A percentile compares a stretch with the other conserved stretches of the same genome.
Evolutionary conservation across 2,329 filamentous ascomycete species (phyloP).

Genomic region (Hymenoscyphus linearis): DNA sequence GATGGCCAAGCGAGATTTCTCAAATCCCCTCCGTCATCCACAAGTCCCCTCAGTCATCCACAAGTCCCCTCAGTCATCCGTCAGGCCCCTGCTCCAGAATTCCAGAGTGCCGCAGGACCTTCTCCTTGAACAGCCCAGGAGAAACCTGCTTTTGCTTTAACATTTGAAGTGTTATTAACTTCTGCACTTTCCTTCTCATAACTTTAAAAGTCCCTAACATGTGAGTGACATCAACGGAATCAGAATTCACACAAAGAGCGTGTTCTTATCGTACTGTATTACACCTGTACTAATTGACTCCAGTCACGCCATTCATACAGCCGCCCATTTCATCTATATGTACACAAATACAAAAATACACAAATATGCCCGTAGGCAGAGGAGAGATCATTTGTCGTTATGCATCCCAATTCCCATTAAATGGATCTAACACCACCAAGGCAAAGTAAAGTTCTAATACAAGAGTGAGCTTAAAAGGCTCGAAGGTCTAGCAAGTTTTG

Average conservation of each 20-base stretch:
- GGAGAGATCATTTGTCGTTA: conserved; percentile 34
- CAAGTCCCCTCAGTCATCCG: no score
- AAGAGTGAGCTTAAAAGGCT: conserved; percentile 19
- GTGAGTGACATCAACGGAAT: not conserved
- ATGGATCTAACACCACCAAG: conserved; percentile 30
- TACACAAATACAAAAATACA: conserved; percentile 32
- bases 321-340: conserved; percentile 27
- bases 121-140: not conserved
- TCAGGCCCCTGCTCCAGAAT: no score
- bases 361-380: conserved; percentile 26
- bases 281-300: conserved; percentile 12
- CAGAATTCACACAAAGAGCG: not conserved
- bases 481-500: conserved; percentile 7
- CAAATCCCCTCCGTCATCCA: no score
- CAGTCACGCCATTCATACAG: conserved; percentile 20
- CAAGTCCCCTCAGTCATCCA: no score
- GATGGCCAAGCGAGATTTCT: no score
- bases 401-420: conserved; percentile 30
- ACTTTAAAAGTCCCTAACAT: not conserved
- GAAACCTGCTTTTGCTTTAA: not conserved
- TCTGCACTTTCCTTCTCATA: not conserved
- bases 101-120: no score
- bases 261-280: conserved; percentile 1
- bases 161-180: not conserved
- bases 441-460: conserved; percentile 28